Evolutionary conservation across 768 basidiomycete genomes (phyloP).

Genomic region (Tylopilus sp.): DNA sequence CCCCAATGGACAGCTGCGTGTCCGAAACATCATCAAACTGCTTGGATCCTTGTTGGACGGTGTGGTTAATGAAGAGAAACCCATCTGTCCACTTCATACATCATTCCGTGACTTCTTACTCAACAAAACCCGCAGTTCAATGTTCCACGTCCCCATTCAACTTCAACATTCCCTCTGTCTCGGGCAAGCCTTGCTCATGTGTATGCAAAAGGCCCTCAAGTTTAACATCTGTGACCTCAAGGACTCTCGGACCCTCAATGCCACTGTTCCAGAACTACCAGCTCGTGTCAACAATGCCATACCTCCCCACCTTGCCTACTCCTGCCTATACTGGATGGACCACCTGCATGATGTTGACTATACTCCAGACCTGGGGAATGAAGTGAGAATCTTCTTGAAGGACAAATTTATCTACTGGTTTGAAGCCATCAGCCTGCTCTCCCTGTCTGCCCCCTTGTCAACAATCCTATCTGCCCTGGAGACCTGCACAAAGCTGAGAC

Average conservation of each 20-base stretch:
- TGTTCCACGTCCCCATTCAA: neutral
- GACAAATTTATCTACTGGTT: too few species aligned
- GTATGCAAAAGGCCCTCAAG: neutral
- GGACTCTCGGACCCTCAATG: neutral
- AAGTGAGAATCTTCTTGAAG: too few species aligned
- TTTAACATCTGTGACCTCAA: neutral
- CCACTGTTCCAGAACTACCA: neutral
- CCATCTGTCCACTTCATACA: neutral
- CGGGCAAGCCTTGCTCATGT: neutral
- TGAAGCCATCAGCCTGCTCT: too few species aligned
- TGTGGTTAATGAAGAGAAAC: neutral
- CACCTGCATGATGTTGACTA: neutral
- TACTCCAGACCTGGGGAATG: too few species aligned
- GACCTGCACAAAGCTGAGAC: too few species aligned
- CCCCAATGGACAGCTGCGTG: neutral
- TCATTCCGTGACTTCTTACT: neutral
- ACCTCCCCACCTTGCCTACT: neutral
- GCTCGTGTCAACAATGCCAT: neutral
- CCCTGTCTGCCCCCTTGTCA: too few species aligned
- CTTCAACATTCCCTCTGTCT: neutral
- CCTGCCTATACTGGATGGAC: neutral
- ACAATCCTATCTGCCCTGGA: too few species aligned
- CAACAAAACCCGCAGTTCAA: neutral
- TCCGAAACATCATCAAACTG: neutral
- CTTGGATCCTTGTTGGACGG: neutral